Evolutionary conservation across 192 early-diverging fungal species (phyloP).

Genomic region (Backusella sp.): DNA sequence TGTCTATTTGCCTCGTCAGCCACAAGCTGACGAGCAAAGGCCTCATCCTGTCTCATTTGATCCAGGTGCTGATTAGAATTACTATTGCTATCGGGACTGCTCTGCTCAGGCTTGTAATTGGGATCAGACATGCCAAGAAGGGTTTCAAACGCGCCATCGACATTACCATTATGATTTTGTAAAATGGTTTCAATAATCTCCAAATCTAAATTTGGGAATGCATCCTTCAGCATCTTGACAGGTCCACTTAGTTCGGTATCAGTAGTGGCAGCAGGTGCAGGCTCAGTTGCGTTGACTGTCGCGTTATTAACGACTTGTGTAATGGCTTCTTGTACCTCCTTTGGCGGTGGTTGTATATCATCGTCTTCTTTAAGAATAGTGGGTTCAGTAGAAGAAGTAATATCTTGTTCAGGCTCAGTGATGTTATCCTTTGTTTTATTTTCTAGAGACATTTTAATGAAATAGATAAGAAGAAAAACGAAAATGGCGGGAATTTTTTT

Average conservation of each 20-base stretch:
- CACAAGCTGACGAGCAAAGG: slow-evolving; percentile 43
- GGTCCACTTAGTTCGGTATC: not conserved
- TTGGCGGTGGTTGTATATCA: not conserved
- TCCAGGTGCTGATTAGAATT: slow-evolving; percentile 32
- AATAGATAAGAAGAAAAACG: not conserved
- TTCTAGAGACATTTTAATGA: not conserved
- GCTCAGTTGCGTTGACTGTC: not conserved
- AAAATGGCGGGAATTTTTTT: slow-evolving; percentile 5
- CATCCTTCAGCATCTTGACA: slow-evolving; percentile 36
- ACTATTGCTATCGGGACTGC: not conserved
- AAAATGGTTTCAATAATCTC: slow-evolving; percentile 49
- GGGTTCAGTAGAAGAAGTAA: not conserved
- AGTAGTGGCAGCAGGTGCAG: not conserved
- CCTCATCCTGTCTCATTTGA: slow-evolving; percentile 51
- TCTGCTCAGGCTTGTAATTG: slow-evolving; percentile 40
- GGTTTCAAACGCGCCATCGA: slow-evolving; percentile 47
- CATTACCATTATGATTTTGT: slow-evolving; percentile 40
- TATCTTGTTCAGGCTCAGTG: not conserved
- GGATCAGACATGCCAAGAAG: slow-evolving; percentile 54
- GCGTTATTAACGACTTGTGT: not conserved
- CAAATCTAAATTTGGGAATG: slow-evolving; percentile 50
- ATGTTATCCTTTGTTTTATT: not conserved
- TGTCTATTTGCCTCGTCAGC: slow-evolving; percentile 44
- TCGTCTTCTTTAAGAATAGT: not conserved
- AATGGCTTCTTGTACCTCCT: not conserved